Percentiles rank a stretch among this genome's conserved stretches.
phyloP scores from a whole-genome alignment of 169 alveolate species.

The Gregarina niphandrodes region DNA sequence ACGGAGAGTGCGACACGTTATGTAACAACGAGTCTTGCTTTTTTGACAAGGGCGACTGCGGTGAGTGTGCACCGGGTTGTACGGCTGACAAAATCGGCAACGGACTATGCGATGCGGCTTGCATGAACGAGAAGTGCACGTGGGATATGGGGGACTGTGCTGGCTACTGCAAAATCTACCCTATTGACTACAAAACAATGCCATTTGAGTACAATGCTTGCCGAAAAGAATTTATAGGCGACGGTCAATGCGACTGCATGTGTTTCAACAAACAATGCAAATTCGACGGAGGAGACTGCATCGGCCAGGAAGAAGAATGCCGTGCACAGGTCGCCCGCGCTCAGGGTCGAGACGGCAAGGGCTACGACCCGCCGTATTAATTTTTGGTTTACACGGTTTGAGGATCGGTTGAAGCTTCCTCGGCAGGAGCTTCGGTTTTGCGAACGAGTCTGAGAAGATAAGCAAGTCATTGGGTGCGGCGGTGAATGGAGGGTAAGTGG shows the following conservation, averaged over 20 bases:
- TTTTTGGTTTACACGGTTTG: too few relatives aligned
- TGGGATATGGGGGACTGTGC: conserved; percentile 18
- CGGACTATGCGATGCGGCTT: conserved; percentile 17
- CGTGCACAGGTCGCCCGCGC: too few relatives aligned
- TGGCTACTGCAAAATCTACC: conserved; percentile 12
- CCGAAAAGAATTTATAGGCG: conserved; percentile 16
- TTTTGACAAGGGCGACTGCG: conserved; percentile 18
- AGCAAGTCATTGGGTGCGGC: too few relatives aligned
- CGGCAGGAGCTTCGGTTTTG: too few relatives aligned
- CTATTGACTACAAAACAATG: neutral
- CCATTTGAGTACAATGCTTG: neutral
- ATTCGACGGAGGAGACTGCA: conserved; percentile 17
- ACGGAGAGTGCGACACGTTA: conserved; percentile 15
- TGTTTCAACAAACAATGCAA: conserved; percentile 13
- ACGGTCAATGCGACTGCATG: conserved; percentile 15
- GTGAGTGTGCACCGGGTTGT: conserved; percentile 10
- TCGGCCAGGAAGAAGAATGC: too few relatives aligned
- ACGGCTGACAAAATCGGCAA: conserved; percentile 18
- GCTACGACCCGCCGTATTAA: too few relatives aligned
- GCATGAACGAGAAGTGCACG: conserved; percentile 11
- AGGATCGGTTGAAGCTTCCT: too few relatives aligned
- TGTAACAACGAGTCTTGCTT: conserved; percentile 13
- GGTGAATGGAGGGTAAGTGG: too few relatives aligned
- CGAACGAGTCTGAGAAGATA: too few relatives aligned
- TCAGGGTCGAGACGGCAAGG: too few relatives aligned